Conservation (phyloP, 257 asterid genomes). For the Gentiana straminea region DNA sequence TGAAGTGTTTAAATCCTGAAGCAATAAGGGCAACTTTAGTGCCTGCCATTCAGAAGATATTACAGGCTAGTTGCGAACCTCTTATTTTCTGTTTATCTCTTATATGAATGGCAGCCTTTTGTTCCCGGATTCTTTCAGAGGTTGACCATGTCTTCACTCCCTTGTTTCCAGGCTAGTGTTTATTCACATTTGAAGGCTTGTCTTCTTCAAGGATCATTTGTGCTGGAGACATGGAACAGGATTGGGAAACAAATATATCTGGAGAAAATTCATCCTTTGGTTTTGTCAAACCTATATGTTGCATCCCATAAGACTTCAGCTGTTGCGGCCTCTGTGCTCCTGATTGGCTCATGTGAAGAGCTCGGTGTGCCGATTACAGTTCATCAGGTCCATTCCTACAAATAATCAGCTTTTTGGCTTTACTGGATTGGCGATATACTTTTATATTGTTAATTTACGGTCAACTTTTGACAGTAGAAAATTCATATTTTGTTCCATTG, state of each 20-base stretch:
- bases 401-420: background rate
- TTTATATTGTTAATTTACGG: too few relatives aligned
- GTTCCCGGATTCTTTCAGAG: constrained; percentile 4
- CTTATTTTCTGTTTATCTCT: constrained; percentile 9
- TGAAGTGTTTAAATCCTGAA: constrained; percentile 51
- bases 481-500: background rate
- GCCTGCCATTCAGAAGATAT: constrained; percentile 79
- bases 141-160: constrained; percentile 11
- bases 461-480: background rate
- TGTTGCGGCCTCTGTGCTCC: constrained; percentile 81
- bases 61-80: constrained; percentile 56
- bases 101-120: background rate
- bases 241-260: constrained; percentile 80
- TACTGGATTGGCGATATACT: too few relatives aligned
- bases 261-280: constrained; percentile 69
- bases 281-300: constrained; percentile 67
- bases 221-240: constrained; percentile 75
- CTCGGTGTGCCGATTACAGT: constrained; percentile 88
- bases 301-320: constrained; percentile 65
- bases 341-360: constrained; percentile 94
- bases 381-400: constrained; percentile 54
- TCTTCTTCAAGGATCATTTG: constrained; percentile 97
- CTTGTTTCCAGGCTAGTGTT: constrained; percentile 57
- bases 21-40: constrained; percentile 51
- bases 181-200: constrained; percentile 86